Evolutionary conservation across 2,329 filamentous ascomycete species (phyloP), one percentile per base, ranked within the genome.

Genomic region (Thyridium curvatum): DNA sequence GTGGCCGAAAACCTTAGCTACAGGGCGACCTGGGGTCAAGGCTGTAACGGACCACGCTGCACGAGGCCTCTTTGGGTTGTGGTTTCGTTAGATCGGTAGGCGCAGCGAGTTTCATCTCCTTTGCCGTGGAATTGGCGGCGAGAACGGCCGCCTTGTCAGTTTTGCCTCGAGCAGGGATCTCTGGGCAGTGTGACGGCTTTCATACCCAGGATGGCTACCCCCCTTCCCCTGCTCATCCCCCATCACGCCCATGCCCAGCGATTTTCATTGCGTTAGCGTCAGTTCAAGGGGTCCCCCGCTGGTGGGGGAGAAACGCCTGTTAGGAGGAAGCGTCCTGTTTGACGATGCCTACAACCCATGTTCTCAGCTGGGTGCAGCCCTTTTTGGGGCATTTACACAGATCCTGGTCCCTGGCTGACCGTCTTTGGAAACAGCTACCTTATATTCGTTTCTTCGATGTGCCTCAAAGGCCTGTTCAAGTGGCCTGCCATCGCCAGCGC

Each of bases 61-160:
- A 26, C 21, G 21, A 26, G 21, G 21, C 21, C 21, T 26, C 21
- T 26, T 26, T 26, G 21, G 21, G 21, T 26, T 10, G 6, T 26
- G 35, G 28, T 35, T 38, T 34, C 35, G 21, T 26, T 26, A 26
- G 21, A 26, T 41, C 35, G 40, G 47, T 41, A 50, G 46, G 43
- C 46, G 43, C 44, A 52, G 42, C 47, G 41, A 40, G 58, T 61
- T 60, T 61, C 58, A 60, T 44, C 40, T 51, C 42, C 34, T 43
- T 47, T 47, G 45, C 46, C 46, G 44, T 41, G 43, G 38, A 44
- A 30, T 44, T n/a, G n/a, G 40, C 47, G 38, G 35, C 41, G 45
- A 46, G 42, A 39, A 41, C 21, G 42, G 46, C 42, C 32, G 45
- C 43, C 45, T 43, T 47, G 41, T 39, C 42, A 47, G 53, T 58